Conservation (phyloP, 2,329 filamentous ascomycete species). For the Paramyrothecium sp. region DNA sequence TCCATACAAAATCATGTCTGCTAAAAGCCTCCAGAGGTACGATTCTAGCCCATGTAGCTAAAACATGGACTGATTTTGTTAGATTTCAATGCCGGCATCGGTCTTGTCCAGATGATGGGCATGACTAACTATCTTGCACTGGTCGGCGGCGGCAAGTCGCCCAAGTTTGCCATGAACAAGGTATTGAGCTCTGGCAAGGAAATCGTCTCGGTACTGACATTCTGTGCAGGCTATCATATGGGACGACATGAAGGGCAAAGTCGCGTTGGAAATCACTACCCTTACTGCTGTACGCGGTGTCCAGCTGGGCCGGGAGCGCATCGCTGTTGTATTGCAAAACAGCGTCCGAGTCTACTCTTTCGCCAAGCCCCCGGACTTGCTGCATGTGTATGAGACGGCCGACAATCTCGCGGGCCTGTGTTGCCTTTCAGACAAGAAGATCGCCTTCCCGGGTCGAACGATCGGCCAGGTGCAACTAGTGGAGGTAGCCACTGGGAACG, state of each 20-base stretch:
- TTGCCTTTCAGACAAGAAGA: slow-evolving; percentile 68
- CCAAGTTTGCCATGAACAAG: slow-evolving; percentile 87
- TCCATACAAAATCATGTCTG: slow-evolving; percentile 69
- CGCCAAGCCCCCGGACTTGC: slow-evolving; percentile 66
- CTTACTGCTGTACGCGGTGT: slow-evolving; percentile 79
- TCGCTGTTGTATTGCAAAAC: slow-evolving; percentile 80
- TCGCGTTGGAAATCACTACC: slow-evolving; percentile 75
- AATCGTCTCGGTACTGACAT: neutral
- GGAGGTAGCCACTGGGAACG: slow-evolving; percentile 72
- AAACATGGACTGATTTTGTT: neutral
- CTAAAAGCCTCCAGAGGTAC: slow-evolving; percentile 56
- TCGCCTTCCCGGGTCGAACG: slow-evolving; percentile 86
- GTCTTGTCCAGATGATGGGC: slow-evolving; percentile 81
- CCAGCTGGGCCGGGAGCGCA: slow-evolving; percentile 70
- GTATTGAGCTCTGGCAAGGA: slow-evolving; percentile 33
- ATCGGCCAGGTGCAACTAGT: slow-evolving; percentile 87
- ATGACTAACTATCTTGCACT: slow-evolving; percentile 84
- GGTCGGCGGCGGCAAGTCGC: slow-evolving; percentile 81
- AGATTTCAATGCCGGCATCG: slow-evolving; percentile 82
- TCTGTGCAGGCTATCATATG: slow-evolving; percentile 73
- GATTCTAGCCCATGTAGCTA: too few species aligned
- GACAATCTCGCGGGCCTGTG: slow-evolving; percentile 82
- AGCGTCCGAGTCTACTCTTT: slow-evolving; percentile 81
- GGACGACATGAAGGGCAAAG: slow-evolving; percentile 79
- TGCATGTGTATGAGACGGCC: slow-evolving; percentile 79